Evolutionary conservation across 2,329 filamentous ascomycete genomes (phyloP), one percentile per base, ranked within the genome.

Genomic region (Diaporthe citri): DNA sequence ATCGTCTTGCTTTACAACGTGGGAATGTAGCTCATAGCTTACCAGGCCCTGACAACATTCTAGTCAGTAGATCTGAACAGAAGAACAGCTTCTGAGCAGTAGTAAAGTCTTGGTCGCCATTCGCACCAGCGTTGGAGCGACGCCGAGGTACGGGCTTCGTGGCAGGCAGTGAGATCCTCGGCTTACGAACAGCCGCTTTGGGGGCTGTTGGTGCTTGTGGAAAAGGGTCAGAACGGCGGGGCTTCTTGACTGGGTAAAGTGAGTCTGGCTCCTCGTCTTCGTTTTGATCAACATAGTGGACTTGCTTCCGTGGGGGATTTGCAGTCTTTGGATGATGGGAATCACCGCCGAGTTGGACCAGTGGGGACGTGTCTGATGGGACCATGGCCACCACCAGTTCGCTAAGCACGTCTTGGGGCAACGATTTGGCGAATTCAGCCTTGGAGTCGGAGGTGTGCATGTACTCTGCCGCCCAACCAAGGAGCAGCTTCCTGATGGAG

Each of bases 41-140:
- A 90, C 89, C 89, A 75, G 91, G 90, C 0, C 90, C 90, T 2
- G 88, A 90, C 0, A 92, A 83, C 91, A 93, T 93, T 41, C 90
- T 86, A 1, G 84, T 85, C 64, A 92, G 80, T 1, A 92, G 83
- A 76, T 92, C 89, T 3, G 87, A 83, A 77, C 91, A 92, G 79
- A 91, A 92, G 13, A 86, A 86, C 25, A 92, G 81, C 79, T 91
- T 91, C 74, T 86, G 82, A 28, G 84, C 83, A 1, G 81, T 70
- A 1, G 83, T 82, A 69, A 81, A 86, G 6, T 83, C 79, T 73
- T 77, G 79, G 48, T 80, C 82, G 41, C 79, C 78, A 8, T 76
- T 77, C 22, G 78, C 56, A 25, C 78, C 77, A n/a, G 77, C 75
- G 57, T 77, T 82, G 2, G 78, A 73, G 48, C 83, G 81, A 46